A percentile compares a stretch with the other conserved stretches of the same genome.
phyloP scores from a whole-genome alignment of 257 asterid genomes.

The Gentiana straminea region DNA sequence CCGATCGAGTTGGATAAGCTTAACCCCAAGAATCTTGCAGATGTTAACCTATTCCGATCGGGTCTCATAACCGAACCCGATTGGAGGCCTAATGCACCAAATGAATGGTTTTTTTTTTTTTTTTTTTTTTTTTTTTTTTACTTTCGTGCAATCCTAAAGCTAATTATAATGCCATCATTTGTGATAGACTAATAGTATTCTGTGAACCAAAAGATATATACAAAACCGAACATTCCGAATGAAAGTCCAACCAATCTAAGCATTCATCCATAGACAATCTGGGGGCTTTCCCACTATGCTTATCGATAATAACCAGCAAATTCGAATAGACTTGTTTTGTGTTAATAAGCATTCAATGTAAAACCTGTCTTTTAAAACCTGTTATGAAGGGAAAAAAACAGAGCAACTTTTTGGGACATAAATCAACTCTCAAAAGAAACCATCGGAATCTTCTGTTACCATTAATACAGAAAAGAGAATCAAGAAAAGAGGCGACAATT shows the following conservation, averaged over 20 bases:
- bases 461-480: too few species aligned
- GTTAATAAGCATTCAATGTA: slow-evolving; percentile 18
- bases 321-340: slow-evolving; percentile 1
- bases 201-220: slow-evolving; percentile 95
- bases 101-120: slow-evolving; percentile 34
- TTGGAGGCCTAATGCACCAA: slow-evolving; percentile 77
- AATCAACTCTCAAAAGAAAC: too few species aligned
- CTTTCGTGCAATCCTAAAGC: slow-evolving; percentile 71
- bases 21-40: too few species aligned
- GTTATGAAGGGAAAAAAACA: too few species aligned
- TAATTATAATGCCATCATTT: slow-evolving; percentile 56
- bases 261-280: slow-evolving; percentile 68
- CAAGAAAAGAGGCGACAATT: too few species aligned
- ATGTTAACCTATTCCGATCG: too few species aligned
- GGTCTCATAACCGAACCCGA: slow-evolving; percentile 29
- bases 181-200: slow-evolving; percentile 56
- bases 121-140: not conserved
- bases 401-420: too few species aligned
- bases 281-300: slow-evolving; percentile 45
- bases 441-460: too few species aligned
- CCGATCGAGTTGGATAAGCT: too few species aligned
- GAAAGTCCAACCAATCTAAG: slow-evolving; percentile 50
- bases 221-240: slow-evolving; percentile 36
- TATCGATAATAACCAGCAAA: slow-evolving; percentile 12
- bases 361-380: too few species aligned